phyloP scores from a whole-genome alignment of 2,329 filamentous ascomycete genomes.

The Akanthomyces uredinophilus region DNA sequence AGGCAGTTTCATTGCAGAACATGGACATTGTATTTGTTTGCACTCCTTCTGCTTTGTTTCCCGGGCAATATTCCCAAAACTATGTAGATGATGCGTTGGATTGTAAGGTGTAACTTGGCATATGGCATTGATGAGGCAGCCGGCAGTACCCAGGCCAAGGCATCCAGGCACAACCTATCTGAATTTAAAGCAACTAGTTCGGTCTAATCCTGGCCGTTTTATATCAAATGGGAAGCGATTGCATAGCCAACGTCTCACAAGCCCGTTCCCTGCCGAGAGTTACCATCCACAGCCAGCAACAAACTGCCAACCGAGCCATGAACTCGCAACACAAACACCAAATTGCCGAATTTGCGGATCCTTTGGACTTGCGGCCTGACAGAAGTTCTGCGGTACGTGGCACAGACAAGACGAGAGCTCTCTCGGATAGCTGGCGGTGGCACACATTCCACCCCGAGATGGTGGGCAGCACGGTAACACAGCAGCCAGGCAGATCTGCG shows the following conservation, averaged over 20 bases:
- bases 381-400: constrained; percentile 6
- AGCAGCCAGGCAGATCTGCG: constrained; percentile 2
- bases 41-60: no score
- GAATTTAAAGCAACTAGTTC: neutral
- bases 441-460: neutral
- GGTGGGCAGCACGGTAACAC: constrained; percentile 1
- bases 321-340: neutral
- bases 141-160: neutral
- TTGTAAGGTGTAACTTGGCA: neutral
- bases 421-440: constrained; percentile 4
- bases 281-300: neutral
- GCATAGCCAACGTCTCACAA: neutral
- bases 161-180: neutral
- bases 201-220: neutral
- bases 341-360: neutral
- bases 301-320: constrained; percentile 1
- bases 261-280: neutral
- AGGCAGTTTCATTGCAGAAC: neutral
- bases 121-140: no score
- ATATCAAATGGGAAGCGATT: neutral
- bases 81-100: neutral
- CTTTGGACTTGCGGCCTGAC: neutral
- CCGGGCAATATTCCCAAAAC: neutral
- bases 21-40: no score
- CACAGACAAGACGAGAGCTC: constrained; percentile 4